phyloP scores from a whole-genome alignment of 768 basidiomycete genomes.

The Tremella mesenterica region DNA sequence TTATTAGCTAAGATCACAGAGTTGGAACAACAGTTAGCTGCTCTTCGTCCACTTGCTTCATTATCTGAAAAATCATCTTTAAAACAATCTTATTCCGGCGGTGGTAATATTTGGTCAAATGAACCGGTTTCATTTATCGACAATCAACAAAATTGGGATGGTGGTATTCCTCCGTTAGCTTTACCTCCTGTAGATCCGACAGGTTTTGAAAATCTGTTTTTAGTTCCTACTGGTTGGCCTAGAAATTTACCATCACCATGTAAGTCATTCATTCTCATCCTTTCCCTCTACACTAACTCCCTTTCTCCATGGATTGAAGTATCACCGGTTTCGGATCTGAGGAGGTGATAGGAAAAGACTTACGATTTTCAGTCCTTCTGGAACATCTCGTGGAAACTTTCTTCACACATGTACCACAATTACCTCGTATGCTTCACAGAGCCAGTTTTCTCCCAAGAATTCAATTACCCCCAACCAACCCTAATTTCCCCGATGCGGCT shows the following conservation, averaged over 20 bases:
- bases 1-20: constrained; percentile 25
- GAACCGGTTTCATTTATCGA: background rate
- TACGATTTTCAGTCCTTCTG: constrained; percentile 26
- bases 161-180: background rate
- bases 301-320: too few relatives aligned
- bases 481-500: constrained; percentile 62
- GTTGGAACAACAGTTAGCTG: constrained; percentile 8
- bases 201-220: constrained; percentile 20
- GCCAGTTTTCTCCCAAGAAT: constrained; percentile 60
- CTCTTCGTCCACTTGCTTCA: background rate
- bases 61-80: background rate
- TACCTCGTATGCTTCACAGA: constrained; percentile 60
- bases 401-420: constrained; percentile 68
- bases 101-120: too few relatives aligned
- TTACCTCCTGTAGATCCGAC: background rate
- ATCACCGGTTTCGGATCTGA: too few relatives aligned
- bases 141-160: background rate
- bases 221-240: constrained; percentile 34
- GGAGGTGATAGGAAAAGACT: too few relatives aligned
- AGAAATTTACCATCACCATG: constrained; percentile 35
- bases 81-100: too few relatives aligned
- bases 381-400: constrained; percentile 58
- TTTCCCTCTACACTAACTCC: background rate
- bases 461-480: constrained; percentile 57
- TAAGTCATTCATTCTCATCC: constrained; percentile 5